phyloP scores from a whole-genome alignment of 805 yeast genomes.

The Metschnikowia rubicola region DNA sequence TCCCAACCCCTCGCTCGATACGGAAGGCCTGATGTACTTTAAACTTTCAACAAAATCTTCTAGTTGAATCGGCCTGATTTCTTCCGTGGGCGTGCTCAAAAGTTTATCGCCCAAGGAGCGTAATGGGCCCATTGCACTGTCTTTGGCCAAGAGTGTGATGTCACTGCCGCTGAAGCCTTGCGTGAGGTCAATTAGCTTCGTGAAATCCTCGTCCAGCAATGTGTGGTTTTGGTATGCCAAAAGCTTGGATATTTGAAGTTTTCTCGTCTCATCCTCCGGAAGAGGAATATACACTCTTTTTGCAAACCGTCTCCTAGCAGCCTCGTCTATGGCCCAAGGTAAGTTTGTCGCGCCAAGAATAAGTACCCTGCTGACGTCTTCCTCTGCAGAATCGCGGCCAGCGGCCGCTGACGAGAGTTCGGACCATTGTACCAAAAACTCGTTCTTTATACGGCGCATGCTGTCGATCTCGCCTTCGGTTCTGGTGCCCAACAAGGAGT shows the following conservation, averaged over 20 bases:
- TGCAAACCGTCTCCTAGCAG: conserved; percentile 90
- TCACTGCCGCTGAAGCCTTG: conserved; percentile 91
- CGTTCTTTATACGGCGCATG: conserved; percentile 85
- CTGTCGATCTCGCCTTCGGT: conserved; percentile 80
- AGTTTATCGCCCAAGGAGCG: conserved; percentile 85
- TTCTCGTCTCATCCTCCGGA: conserved; percentile 83
- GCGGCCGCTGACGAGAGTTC: conserved; percentile 83
- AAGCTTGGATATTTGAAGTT: conserved; percentile 64
- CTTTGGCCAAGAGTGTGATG: conserved; percentile 88
- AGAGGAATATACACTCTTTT: conserved; percentile 90
- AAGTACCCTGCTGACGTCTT: conserved; percentile 58
- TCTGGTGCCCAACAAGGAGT: conserved; percentile 79
- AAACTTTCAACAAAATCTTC: conserved; percentile 75
- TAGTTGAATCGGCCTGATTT: conserved; percentile 71
- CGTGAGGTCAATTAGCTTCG: conserved; percentile 59
- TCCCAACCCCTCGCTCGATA: conserved; percentile 71
- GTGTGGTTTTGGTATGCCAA: conserved; percentile 71
- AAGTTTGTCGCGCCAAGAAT: conserved; percentile 92
- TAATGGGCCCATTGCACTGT: conserved; percentile 97
- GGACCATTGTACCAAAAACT: conserved; percentile 92
- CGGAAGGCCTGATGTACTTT: conserved; percentile 82
- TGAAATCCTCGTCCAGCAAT: conserved; percentile 59
- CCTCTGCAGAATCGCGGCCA: conserved; percentile 50
- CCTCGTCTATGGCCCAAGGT: conserved; percentile 98
- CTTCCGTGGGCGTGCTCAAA: conserved; percentile 62